Conservation (phyloP, 345 rosid genomes). For the Salix koriyanagi region DNA sequence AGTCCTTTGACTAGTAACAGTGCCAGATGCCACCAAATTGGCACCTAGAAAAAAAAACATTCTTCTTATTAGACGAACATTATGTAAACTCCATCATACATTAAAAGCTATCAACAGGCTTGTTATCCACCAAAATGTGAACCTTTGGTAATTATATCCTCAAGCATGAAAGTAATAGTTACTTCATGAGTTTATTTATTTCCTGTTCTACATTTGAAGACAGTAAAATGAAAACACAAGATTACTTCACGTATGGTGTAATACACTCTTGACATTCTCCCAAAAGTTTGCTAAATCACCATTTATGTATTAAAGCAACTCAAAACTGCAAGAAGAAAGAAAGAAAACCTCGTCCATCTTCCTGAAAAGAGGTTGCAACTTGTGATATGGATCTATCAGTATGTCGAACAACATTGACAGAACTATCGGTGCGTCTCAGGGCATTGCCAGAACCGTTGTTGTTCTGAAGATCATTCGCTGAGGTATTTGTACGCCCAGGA, state of each 20-base stretch:
- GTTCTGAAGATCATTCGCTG: not conserved
- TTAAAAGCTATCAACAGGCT: not conserved
- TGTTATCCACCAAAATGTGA: not conserved
- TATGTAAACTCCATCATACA: not conserved
- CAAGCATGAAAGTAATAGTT: not conserved
- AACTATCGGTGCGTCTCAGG: not conserved
- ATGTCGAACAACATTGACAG: not conserved
- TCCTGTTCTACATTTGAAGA: not conserved
- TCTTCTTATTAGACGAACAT: too few species aligned
- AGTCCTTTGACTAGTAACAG: slow-evolving; percentile 29
- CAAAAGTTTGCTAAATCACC: not conserved
- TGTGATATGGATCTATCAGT: slow-evolving; percentile 26
- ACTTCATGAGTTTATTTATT: not conserved
- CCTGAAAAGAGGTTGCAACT: slow-evolving; percentile 27
- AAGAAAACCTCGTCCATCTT: slow-evolving; percentile 45
- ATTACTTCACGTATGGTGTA: not conserved
- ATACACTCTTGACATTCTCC: not conserved
- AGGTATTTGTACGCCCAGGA: not conserved
- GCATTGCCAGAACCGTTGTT: not conserved
- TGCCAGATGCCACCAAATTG: slow-evolving; percentile 29
- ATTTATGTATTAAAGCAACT: not conserved
- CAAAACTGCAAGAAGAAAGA: not conserved
- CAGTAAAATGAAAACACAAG: not conserved
- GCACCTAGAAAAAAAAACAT: slow-evolving; percentile 28
- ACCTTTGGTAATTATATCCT: not conserved